Evolutionary conservation across 495 filamentous ascomycete species (phyloP).

Genomic region (Penicillium paxilli): DNA sequence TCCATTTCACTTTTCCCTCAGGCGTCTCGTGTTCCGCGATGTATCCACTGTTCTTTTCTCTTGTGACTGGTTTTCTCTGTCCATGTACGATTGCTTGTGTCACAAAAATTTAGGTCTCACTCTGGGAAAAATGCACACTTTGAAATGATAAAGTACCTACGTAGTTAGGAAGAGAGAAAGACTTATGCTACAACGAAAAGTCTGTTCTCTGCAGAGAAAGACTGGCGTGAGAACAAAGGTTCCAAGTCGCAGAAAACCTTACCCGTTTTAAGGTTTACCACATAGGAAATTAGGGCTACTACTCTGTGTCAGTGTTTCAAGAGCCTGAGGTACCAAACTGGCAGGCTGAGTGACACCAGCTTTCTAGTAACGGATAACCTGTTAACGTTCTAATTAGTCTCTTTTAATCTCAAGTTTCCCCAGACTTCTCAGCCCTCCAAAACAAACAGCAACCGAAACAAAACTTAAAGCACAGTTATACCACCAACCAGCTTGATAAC

Average conservation of each 20-base stretch:
- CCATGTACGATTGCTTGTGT: slow-evolving; percentile 43
- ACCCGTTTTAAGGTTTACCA: too few relatives aligned
- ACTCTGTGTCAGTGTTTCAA: too few relatives aligned
- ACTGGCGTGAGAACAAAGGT: too few relatives aligned
- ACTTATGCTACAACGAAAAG: too few relatives aligned
- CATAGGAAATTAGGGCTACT: too few relatives aligned
- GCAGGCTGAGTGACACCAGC: too few relatives aligned
- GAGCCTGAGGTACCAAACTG: too few relatives aligned
- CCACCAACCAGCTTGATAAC: slow-evolving; percentile 56
- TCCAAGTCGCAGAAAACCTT: too few relatives aligned
- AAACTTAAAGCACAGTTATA: slow-evolving; percentile 43
- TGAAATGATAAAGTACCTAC: slow-evolving; percentile 18
- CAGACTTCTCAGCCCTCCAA: slow-evolving; percentile 11
- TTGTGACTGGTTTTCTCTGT: slow-evolving; percentile 36
- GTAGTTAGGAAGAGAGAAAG: background rate
- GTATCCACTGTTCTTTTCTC: slow-evolving; percentile 37
- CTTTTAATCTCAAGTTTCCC: slow-evolving; percentile 16
- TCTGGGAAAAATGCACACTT: slow-evolving; percentile 29
- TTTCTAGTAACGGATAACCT: too few relatives aligned
- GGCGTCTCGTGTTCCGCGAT: slow-evolving; percentile 52
- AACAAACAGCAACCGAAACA: slow-evolving; percentile 34
- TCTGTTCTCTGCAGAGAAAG: too few relatives aligned
- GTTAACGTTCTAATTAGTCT: too few relatives aligned
- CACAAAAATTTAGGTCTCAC: slow-evolving; percentile 36
- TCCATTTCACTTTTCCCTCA: slow-evolving; percentile 34